Base-by-base conservation (phyloP, 441 rosid species). In the Pelargonium fulgidum region DNA sequence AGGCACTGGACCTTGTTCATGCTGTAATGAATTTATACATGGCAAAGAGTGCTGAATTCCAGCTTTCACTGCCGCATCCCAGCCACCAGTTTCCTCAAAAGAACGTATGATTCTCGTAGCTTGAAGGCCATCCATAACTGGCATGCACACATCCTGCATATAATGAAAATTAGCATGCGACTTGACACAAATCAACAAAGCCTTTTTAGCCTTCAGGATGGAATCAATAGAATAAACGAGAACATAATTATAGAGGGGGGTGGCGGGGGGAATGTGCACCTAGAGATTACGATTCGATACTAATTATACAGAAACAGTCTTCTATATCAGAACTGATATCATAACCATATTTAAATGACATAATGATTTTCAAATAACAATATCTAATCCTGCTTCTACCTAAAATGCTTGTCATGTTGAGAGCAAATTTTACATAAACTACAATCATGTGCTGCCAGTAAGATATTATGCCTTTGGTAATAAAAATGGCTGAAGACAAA, bases 61-160 rank as follows among this genome's bases (percentile, higher is more conserved):
- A 0, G 94, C 94, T 71, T 83, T 70, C 1, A 22, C 70, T 17
- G 99, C 96, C 61, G 85, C 94, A 73, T 85, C 86, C 99, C 99
- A 94, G 14, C 78, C 87, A 14, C 99, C 94, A 2, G 86, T 77
- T 76, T 89, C 94, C 80, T 91, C 97, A 0, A 83, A 92, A 7
- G 96, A 89, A 63, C 99, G 97, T 62, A 94, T 90, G 64, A 91
- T 39, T 76, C 88, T 92, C 64, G 97, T 94, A 36, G 97, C 97
- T 85, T 90, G 81, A 65, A 89, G 88, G 69, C 99, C 97, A 76
- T 89, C 90, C 88, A 94, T 83, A 62, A 88, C 87, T 0, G 99
- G 99, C 97, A 94, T 91, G 86, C 89, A 89, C 12, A 94, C 97
- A 78, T 94, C 99, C 97, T 93, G 82, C 65, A 39, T 39, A 71